Evolutionary conservation across 208 protist genomes (phyloP).

Genomic region (Herpetomonas muscarum): DNA sequence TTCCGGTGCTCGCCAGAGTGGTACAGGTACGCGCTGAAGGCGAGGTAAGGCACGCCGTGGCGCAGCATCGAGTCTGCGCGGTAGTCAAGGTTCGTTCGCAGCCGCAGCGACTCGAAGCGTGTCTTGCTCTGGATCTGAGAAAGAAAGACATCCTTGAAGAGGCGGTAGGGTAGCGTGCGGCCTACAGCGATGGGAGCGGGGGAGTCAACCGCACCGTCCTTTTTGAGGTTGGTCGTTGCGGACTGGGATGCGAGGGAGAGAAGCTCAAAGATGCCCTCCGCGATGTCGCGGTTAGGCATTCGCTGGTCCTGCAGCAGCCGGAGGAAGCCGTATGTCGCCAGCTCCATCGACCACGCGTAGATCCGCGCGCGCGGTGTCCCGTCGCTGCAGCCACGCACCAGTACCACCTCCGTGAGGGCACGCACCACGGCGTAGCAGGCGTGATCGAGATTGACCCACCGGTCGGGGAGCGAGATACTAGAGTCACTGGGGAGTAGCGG

Average conservation of each 20-base stretch:
- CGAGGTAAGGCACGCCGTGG: conserved; percentile 8
- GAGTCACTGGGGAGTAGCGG: no score
- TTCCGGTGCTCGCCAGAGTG: background rate
- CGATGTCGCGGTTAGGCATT: background rate
- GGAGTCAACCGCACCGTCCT: no score
- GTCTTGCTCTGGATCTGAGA: background rate
- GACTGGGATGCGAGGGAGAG: no score
- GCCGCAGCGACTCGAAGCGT: background rate
- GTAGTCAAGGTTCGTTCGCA: conserved; percentile 11
- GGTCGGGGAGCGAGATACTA: no score
- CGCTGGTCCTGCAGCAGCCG: conserved; percentile 7
- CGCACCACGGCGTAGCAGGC: no score
- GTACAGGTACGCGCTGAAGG: conserved; percentile 4
- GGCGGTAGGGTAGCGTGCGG: background rate
- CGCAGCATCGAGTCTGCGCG: background rate
- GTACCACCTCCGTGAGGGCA: no score
- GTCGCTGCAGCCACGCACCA: no score
- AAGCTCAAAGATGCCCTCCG: conserved; percentile 1
- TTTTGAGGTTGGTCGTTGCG: no score
- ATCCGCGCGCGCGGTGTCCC: no score
- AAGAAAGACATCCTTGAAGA: conserved; percentile 11
- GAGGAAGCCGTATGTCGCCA: conserved; percentile 5
- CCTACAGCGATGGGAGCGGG: no score
- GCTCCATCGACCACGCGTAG: background rate
- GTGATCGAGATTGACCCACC: no score